Evolutionary conservation across 2,329 filamentous ascomycete species (phyloP).

Genomic region (Phyllosticta paracitricarpa): DNA sequence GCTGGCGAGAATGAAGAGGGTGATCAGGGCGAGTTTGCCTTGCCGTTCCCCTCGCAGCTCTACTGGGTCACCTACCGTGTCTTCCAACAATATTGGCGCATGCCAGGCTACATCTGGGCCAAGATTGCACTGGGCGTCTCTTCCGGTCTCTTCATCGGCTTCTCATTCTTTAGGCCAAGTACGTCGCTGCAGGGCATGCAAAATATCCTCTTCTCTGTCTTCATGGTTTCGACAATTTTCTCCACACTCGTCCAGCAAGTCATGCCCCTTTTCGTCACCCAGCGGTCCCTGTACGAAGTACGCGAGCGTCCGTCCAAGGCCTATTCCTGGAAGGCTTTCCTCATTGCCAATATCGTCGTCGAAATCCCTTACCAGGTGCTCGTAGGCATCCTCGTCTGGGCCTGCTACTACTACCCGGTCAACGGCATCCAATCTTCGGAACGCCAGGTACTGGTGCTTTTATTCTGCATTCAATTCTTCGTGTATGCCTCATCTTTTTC

Average conservation of each 20-base stretch:
- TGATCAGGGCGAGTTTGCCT: constrained; percentile 33
- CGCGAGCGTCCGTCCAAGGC: constrained; percentile 55
- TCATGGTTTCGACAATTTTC: constrained; percentile 38
- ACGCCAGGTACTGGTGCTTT: constrained; percentile 54
- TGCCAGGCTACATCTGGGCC: constrained; percentile 32
- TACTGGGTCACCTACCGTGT: constrained; percentile 28
- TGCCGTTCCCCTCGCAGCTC: constrained; percentile 27
- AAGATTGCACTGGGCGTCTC: constrained; percentile 21
- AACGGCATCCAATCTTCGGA: constrained; percentile 33
- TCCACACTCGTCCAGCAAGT: constrained; percentile 45
- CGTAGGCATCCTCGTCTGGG: constrained; percentile 52
- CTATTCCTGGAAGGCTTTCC: constrained; percentile 67
- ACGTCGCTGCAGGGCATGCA: constrained; percentile 33
- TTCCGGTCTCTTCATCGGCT: constrained; percentile 26
- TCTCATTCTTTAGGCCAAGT: constrained; percentile 34
- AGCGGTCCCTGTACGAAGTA: constrained; percentile 49
- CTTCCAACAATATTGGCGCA: constrained; percentile 39
- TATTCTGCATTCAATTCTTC: constrained; percentile 57
- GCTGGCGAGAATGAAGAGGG: constrained; percentile 23
- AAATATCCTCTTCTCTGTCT: constrained; percentile 39
- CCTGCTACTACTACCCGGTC: constrained; percentile 55
- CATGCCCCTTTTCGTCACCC: constrained; percentile 49
- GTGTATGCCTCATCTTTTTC: constrained; percentile 64
- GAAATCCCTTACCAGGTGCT: constrained; percentile 60
- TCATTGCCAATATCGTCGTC: constrained; percentile 60